These are phyloP conservation scores for Linnemannia hyalina DNA, from an alignment of 192 early-diverging fungal genomes.

Conservation along the genomic window DNA sequence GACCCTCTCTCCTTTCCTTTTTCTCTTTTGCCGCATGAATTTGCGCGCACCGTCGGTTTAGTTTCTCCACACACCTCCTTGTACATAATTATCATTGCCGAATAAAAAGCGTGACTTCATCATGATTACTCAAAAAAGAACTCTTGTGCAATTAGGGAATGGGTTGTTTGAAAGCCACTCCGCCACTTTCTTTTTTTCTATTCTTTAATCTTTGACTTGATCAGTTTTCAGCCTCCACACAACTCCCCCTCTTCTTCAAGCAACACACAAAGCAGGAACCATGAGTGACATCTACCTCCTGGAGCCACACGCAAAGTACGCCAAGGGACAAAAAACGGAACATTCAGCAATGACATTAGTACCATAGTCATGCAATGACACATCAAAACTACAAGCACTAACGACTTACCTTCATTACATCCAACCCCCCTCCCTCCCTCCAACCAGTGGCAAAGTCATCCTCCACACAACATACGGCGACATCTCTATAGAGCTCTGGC, in stretches of 20 bases:
- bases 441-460: conserved; percentile 82
- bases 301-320: conserved; percentile 70
- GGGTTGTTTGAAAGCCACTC: not conserved
- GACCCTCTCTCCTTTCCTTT: not conserved
- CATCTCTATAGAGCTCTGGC: conserved; percentile 94
- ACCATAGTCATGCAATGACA: not conserved
- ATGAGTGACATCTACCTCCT: conserved; percentile 70
- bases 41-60: not conserved
- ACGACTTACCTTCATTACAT: conserved; percentile 8
- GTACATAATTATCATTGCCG: not conserved
- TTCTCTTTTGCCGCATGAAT: conserved; percentile 5
- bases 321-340: not conserved
- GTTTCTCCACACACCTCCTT: not conserved
- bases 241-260: not conserved
- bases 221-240: not conserved
- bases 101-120: not conserved
- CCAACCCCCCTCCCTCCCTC: not conserved
- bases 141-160: not conserved
- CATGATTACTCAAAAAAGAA: not conserved
- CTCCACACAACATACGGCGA: conserved; percentile 89
- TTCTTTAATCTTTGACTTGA: not conserved
- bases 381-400: not conserved
- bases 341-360: too few species aligned
- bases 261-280: not conserved
- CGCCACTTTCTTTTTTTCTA: not conserved